phyloP scores from a whole-genome alignment of 768 basidiomycete species.

The Termitomyces sp. region DNA sequence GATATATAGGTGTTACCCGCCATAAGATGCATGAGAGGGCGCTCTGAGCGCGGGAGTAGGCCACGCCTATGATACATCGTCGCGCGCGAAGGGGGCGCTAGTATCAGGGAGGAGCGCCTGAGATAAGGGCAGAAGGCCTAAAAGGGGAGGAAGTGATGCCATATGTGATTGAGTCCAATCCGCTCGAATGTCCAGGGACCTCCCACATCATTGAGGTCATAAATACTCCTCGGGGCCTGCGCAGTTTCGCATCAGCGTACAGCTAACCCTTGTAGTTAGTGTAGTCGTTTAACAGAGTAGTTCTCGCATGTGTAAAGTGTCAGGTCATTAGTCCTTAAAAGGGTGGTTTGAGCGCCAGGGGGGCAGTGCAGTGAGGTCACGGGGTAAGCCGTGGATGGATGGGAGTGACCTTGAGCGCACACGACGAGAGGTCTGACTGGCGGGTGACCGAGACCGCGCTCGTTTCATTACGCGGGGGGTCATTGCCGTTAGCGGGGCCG shows the following conservation, averaged over 20 bases:
- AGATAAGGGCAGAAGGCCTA: conserved; percentile 13
- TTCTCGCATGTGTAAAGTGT: not conserved
- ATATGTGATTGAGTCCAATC: conserved; percentile 14
- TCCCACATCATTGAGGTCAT: conserved; percentile 16
- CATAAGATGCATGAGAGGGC: not conserved
- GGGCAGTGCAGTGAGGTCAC: not conserved
- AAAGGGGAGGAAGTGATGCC: conserved; percentile 10
- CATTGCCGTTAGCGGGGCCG: conserved; percentile 8
- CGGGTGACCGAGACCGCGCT: conserved; percentile 19
- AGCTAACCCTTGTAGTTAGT: not conserved
- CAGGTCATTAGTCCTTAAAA: conserved; percentile 7
- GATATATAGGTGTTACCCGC: conserved; percentile 12
- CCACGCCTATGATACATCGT: conserved; percentile 7
- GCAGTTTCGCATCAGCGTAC: not conserved
- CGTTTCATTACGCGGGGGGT: conserved; percentile 20
- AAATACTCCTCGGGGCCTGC: conserved; percentile 15
- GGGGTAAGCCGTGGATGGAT: conserved; percentile 5
- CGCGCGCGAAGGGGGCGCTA: conserved; percentile 1
- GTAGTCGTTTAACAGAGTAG: not conserved
- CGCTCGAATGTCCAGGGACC: conserved; percentile 12
- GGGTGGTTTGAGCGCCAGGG: conserved; percentile 13
- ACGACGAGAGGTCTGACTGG: conserved; percentile 14
- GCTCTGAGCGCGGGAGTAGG: not conserved
- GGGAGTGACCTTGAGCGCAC: conserved; percentile 15
- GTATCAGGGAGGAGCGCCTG: conserved; percentile 10